Conservation (phyloP, 495 filamentous ascomycete species). For the Tuber aestivum region DNA sequence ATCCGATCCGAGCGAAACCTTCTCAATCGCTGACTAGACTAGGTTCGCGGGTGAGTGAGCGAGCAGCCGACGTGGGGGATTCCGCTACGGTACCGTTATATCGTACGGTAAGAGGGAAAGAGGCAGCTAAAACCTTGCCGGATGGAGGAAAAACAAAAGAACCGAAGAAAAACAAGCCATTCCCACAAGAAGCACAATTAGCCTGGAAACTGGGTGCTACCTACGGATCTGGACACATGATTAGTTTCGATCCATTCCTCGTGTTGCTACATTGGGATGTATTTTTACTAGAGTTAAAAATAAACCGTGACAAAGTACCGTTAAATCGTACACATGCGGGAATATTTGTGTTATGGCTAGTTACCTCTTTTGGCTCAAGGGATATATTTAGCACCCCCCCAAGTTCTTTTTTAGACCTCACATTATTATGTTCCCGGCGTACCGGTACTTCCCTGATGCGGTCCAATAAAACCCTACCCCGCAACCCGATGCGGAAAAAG, state of each 20-base stretch:
- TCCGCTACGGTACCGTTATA: too few species aligned
- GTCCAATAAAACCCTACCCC: slow-evolving; percentile 3
- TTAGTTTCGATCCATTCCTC: background rate
- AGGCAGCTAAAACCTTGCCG: too few species aligned
- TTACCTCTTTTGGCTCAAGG: background rate
- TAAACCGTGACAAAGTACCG: background rate
- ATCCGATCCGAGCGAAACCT: background rate
- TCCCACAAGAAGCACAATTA: slow-evolving; percentile 3
- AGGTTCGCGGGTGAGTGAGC: background rate
- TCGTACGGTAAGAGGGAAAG: too few species aligned
- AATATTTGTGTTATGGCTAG: background rate
- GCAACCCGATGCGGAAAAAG: background rate
- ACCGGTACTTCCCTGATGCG: background rate
- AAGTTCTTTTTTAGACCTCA: background rate
- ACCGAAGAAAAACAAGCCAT: background rate
- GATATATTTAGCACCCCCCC: background rate
- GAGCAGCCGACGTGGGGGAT: background rate
- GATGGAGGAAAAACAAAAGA: background rate
- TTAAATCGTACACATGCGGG: background rate
- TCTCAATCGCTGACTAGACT: background rate
- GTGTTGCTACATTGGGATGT: slow-evolving; percentile 4
- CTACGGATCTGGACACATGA: background rate
- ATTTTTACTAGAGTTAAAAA: slow-evolving; percentile 4
- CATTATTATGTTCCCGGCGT: background rate
- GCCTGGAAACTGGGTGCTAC: background rate